Evolutionary conservation across 352 stramenopile species (phyloP), one percentile per base, ranked within the genome.

Genomic region (Phytophthora cryptogea): DNA sequence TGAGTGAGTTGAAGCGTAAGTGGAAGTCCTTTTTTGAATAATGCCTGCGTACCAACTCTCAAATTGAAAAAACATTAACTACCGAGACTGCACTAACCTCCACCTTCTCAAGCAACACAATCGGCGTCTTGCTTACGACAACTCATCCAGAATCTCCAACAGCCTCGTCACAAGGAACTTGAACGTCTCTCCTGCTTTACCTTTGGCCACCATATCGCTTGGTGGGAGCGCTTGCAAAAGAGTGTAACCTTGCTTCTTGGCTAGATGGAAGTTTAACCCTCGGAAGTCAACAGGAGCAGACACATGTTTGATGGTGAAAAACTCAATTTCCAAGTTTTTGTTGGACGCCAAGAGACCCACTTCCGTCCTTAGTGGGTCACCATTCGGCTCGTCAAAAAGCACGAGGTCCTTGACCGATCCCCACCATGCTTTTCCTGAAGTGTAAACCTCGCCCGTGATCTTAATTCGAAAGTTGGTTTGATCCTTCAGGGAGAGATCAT

Each of bases 401-500:
- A 57, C 16, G 11, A 39, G 33, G 26, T 45, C 23, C 11, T 46
- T 26, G 26, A 39, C n/a, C 8, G 35, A 45, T 8, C 33, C 23
- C 48, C 48, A 55, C 33, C 48, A 45, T 13, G 33, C 23, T 46
- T 16, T 16, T n/a, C 20, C 35, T 3, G 36, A 8, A 4, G 23
- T 28, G 8, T n/a, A 28, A 31, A 16, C 2, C 20, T 27, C 14
- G 8, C 20, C 17, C n/a, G 26, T 26, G 10, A 45, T 23, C 27
- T 55, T 55, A 28, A 55, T 32, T 23, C 48, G 48, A 37, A 55
- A 35, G 17, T 42, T 36, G 14, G 14, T 17, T 14, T 13, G 13
- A 16, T 45, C 37, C 7, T 44, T 36, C 48, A 55, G 23, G 27
- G 35, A 55, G 33, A 55, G 41, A 23, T 55, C 48, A 36, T 55